Conservation (phyloP, 495 filamentous ascomycete genomes). For the Lineolata rhizophorae region DNA sequence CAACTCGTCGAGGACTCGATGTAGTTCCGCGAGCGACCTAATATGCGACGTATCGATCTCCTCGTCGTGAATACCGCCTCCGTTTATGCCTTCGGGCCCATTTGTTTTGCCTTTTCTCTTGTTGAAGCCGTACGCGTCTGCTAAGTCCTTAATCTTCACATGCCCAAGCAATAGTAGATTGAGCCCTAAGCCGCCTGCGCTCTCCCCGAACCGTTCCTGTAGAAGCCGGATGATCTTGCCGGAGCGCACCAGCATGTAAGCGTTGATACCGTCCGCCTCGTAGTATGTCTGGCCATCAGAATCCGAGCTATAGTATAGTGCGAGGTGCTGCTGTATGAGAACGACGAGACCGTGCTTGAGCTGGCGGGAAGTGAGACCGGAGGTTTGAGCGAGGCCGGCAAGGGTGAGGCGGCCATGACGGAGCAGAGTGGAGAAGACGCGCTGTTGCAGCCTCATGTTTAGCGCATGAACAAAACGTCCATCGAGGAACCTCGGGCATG, state of each 20-base stretch:
- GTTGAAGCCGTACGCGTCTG: constrained; percentile 16
- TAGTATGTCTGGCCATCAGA: constrained; percentile 48
- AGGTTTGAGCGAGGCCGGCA: constrained; percentile 39
- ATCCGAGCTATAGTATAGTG: constrained; percentile 46
- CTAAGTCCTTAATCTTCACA: constrained; percentile 47
- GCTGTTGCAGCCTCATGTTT: constrained; percentile 7
- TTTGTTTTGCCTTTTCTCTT: constrained; percentile 5
- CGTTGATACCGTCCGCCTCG: constrained; percentile 48
- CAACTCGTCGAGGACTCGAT: constrained; percentile 24
- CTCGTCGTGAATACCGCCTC: constrained; percentile 5
- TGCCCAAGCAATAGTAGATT: constrained; percentile 61
- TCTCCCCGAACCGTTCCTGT: constrained; percentile 42
- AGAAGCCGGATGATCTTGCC: constrained; percentile 65
- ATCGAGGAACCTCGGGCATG: too few species aligned
- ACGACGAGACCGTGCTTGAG: constrained; percentile 58
- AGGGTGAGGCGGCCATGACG: constrained; percentile 56
- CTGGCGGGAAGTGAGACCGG: constrained; percentile 41
- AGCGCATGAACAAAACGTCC: too few species aligned
- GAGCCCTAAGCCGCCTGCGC: constrained; percentile 47
- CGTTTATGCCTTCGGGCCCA: constrained; percentile 8
- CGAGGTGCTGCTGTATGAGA: constrained; percentile 71
- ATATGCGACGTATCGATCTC: constrained; percentile 1
- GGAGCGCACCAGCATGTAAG: constrained; percentile 57
- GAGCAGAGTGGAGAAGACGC: constrained; percentile 53
- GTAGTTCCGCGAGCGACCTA: constrained; percentile 14